These are phyloP conservation scores for Canna indica DNA, from an alignment of 176 grass and related monocot genomes.

Conservation along the genomic window DNA sequence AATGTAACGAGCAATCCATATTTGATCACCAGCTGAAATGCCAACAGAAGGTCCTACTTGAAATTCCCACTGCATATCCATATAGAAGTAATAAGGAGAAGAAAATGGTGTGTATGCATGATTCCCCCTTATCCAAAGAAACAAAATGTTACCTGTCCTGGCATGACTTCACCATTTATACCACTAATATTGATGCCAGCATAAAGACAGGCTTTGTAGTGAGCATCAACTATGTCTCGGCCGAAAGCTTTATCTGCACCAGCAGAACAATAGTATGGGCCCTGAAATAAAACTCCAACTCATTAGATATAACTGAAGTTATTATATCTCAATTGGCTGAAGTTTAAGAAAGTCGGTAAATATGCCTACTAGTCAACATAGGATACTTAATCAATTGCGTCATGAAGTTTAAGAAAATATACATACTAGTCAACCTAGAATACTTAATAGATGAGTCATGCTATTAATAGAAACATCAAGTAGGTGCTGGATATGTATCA, in stretches of 20 bases:
- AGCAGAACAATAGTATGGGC: conserved; percentile 81
- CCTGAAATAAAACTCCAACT: conserved; percentile 23
- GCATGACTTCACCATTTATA: conserved; percentile 98
- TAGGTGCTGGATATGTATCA: background rate
- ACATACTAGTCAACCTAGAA: background rate
- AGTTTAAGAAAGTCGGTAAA: no score
- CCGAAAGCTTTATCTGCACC: conserved; percentile 89
- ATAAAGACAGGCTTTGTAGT: conserved; percentile 91
- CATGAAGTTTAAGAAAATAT: background rate
- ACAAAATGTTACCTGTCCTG: conserved; percentile 51
- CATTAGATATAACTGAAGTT: background rate
- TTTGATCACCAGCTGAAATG: conserved; percentile 69
- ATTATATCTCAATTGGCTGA: background rate
- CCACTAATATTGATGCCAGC: conserved; percentile 93
- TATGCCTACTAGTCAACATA: background rate
- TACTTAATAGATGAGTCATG: no score
- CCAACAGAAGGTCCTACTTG: conserved; percentile 84
- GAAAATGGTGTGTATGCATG: no score
- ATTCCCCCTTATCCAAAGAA: background rate
- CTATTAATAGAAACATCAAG: no score
- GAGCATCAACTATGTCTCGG: conserved; percentile 82
- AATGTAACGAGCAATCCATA: conserved; percentile 92
- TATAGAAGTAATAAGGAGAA: no score
- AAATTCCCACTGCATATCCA: conserved; percentile 70
- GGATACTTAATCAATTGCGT: background rate